These are phyloP conservation scores for Carex littledalei DNA, from an alignment of 176 grass and related monocot genomes.

Conservation along the genomic window DNA sequence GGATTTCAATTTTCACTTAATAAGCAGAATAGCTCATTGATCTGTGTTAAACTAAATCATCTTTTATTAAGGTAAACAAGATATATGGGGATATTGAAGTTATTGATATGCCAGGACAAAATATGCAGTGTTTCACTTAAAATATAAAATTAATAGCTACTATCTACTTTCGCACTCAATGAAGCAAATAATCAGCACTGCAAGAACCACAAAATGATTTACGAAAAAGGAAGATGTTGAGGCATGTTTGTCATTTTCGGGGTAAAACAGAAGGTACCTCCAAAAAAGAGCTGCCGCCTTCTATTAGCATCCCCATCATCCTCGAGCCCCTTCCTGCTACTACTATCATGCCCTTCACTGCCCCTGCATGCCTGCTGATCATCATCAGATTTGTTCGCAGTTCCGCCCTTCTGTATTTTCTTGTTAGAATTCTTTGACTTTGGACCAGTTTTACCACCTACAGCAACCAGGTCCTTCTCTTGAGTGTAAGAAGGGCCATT, in stretches of 20 bases:
- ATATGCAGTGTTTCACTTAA: not conserved
- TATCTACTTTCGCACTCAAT: not conserved
- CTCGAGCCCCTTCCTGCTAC: slow-evolving; percentile 41
- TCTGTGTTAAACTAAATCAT: not conserved
- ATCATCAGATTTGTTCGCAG: slow-evolving; percentile 47
- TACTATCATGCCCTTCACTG: slow-evolving; percentile 53
- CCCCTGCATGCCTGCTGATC: slow-evolving; percentile 86
- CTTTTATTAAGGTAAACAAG: not conserved
- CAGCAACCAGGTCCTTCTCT: slow-evolving; percentile 31
- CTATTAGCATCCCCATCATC: slow-evolving; percentile 46
- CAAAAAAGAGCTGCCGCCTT: slow-evolving; percentile 70
- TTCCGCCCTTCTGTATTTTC: not conserved
- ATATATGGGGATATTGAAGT: not conserved
- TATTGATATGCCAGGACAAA: not conserved
- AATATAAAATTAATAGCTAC: not conserved
- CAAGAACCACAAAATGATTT: not conserved
- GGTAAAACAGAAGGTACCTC: slow-evolving; percentile 24
- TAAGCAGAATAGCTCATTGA: not conserved
- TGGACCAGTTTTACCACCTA: slow-evolving; percentile 32
- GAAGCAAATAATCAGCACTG: not conserved
- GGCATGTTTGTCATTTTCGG: too few relatives aligned
- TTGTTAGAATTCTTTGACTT: slow-evolving; percentile 36
- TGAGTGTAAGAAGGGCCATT: not conserved
- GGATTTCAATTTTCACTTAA: not conserved
- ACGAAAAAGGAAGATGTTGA: too few relatives aligned